Evolutionary conservation across 345 rosid species (phyloP).

Genomic region (Camelina laxa): DNA sequence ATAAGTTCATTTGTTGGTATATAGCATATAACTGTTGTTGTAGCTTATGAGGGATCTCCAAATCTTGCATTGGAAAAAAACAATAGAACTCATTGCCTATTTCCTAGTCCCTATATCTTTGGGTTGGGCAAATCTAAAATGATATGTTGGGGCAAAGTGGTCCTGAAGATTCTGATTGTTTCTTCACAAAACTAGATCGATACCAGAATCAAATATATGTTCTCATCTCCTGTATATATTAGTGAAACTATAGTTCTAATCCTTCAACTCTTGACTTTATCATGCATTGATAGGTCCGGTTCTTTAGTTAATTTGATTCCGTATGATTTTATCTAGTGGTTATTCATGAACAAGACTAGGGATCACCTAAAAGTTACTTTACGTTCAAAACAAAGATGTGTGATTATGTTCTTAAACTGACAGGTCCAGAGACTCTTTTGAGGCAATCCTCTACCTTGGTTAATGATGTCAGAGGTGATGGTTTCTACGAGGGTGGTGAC

Average conservation of each 20-base stretch:
- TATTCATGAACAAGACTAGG: slow-evolving; percentile 18
- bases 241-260: background rate
- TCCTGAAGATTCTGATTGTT: slow-evolving; percentile 16
- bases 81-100: background rate
- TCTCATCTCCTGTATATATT: background rate
- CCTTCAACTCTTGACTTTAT: slow-evolving; percentile 7
- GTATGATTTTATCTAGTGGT: slow-evolving; percentile 9
- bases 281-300: slow-evolving; percentile 7
- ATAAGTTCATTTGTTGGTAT: background rate
- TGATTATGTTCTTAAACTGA: slow-evolving; percentile 36
- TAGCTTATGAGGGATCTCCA: background rate
- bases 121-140: slow-evolving; percentile 17
- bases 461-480: slow-evolving; percentile 47
- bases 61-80: background rate
- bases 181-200: slow-evolving; percentile 6
- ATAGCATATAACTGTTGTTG: background rate
- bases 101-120: background rate
- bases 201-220: background rate
- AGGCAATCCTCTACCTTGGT: slow-evolving; percentile 70
- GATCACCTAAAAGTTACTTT: slow-evolving; percentile 11
- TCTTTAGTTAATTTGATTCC: background rate
- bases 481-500: slow-evolving; percentile 70
- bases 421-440: slow-evolving; percentile 89
- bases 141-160: slow-evolving; percentile 8
- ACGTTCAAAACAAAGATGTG: slow-evolving; percentile 22